Evolutionary conservation across 1,139 yeast species (phyloP).

Genomic region (Debaryomycetaceae sp.): DNA sequence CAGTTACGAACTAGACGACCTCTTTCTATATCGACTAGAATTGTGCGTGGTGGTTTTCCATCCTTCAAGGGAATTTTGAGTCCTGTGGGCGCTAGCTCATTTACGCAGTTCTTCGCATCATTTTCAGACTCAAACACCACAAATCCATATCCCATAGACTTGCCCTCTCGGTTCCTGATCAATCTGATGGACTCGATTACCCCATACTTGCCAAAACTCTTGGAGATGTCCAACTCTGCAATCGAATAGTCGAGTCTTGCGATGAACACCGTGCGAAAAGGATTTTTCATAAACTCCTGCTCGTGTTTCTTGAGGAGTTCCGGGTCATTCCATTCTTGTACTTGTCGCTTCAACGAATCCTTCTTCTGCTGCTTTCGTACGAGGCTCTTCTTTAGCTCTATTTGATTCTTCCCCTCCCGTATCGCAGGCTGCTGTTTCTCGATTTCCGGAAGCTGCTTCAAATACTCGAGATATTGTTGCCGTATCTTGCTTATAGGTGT

Average conservation of each 20-base stretch:
- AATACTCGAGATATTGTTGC: conserved; percentile 27
- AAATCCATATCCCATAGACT: conserved; percentile 83
- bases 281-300: conserved; percentile 61
- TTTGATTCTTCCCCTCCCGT: conserved; percentile 25
- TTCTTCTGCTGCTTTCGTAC: conserved; percentile 18
- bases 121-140: conserved; percentile 61
- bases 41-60: conserved; percentile 34
- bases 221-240: conserved; percentile 69
- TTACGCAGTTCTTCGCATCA: conserved; percentile 59
- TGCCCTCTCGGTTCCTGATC: conserved; percentile 55
- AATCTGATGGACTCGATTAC: conserved; percentile 65
- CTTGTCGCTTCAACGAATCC: conserved; percentile 34
- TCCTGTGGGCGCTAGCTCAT: conserved; percentile 54
- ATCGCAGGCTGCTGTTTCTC: conserved; percentile 11
- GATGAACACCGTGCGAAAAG: conserved; percentile 74
- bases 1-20: conserved; percentile 74
- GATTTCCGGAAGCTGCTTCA: conserved; percentile 17
- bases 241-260: conserved; percentile 64
- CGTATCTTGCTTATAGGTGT: conserved; percentile 49
- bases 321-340: conserved; percentile 40
- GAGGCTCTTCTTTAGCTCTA: conserved; percentile 19
- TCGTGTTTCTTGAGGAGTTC: conserved; percentile 54
- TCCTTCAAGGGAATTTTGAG: conserved; percentile 19
- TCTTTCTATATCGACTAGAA: conserved; percentile 79
- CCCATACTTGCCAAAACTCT: conserved; percentile 64